Evolutionary conservation across 768 basidiomycete genomes (phyloP), one percentile per base, ranked within the genome.

Genomic region (Russula griseocarnosa): DNA sequence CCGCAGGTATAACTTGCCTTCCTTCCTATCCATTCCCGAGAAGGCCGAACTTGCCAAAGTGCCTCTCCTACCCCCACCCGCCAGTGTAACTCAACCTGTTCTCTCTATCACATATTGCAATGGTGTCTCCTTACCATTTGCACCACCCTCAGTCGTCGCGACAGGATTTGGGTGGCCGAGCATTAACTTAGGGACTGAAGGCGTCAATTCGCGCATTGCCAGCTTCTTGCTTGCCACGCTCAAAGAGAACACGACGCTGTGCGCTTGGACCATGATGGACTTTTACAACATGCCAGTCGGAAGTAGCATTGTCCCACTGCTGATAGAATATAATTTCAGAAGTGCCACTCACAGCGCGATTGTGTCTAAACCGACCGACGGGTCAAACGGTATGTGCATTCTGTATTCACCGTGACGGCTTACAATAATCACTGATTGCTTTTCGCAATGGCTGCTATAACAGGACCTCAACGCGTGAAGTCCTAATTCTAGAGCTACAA

Each of bases 151-250:
- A 5, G 76, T 80, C 11, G 78, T 96, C 26, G 91, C 95, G 5
- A 83, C 82, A 67, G 94, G 94, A 0, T 85, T 92, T 70, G 92
- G 93, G 16, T 93, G 86, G 86, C 91, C 92, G 0, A 76, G 79
- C 42, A 77, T 81, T 75, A 86, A 87, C 3, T 70, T 94, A 8
- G 94, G 94, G 5, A 78, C 94, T n/a, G 86, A 91, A 71, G 94
- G 94, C 2, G 86, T 94, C 46, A 98, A 98, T 70, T 79, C 78
- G 26, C 80, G 86, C n/a, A 76, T 92, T 3, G 86, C 82, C 3
- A 76, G 75, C 59, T 96, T 92, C 88, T 71, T 94, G 22, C 71
- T 93, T 50, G 80, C 83, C 44, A 74, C 76, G 63, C 73, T 93
- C 30, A 60, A 66, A 54, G 60, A 61, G 46, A 36, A 56, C 14